phyloP scores from a whole-genome alignment of 2,329 filamentous ascomycete species.

The Trichothecium roseum region DNA sequence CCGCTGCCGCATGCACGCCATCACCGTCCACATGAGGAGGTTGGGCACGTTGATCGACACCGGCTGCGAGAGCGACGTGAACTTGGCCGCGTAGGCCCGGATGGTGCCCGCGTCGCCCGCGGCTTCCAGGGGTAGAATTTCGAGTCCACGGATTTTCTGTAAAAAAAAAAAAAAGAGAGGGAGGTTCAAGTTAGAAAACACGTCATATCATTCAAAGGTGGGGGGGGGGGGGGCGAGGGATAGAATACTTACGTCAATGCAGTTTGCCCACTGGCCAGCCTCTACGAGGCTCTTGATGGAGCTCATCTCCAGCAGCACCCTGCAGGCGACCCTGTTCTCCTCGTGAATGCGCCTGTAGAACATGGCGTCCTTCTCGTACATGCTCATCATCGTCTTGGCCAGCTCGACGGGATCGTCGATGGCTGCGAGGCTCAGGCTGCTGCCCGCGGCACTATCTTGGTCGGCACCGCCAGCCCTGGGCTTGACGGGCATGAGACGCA shows the following conservation, averaged over 20 bases:
- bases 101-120: constrained; percentile 67
- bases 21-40: constrained; percentile 86
- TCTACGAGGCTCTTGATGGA: constrained; percentile 48
- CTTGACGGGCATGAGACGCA: constrained; percentile 71
- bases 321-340: constrained; percentile 45
- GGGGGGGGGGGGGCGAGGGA: not conserved
- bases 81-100: constrained; percentile 69
- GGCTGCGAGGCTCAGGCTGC: constrained; percentile 49
- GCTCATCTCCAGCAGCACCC: constrained; percentile 49
- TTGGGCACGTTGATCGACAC: constrained; percentile 86
- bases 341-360: constrained; percentile 48
- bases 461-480: constrained; percentile 43
- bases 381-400: constrained; percentile 49
- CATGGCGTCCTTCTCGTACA: constrained; percentile 52
- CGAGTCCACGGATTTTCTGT: constrained; percentile 62
- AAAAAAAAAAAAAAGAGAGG: constrained; percentile 1
- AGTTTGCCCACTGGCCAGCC: constrained; percentile 43
- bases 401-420: constrained; percentile 52
- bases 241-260: constrained; percentile 42
- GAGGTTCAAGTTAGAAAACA: not conserved
- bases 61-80: constrained; percentile 66
- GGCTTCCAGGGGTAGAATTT: constrained; percentile 71
- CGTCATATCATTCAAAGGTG: not conserved
- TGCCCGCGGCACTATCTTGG: constrained; percentile 25
- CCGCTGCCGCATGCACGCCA: constrained; percentile 71